Conservation (phyloP, 768 basidiomycete genomes). For the Russula foetens region DNA sequence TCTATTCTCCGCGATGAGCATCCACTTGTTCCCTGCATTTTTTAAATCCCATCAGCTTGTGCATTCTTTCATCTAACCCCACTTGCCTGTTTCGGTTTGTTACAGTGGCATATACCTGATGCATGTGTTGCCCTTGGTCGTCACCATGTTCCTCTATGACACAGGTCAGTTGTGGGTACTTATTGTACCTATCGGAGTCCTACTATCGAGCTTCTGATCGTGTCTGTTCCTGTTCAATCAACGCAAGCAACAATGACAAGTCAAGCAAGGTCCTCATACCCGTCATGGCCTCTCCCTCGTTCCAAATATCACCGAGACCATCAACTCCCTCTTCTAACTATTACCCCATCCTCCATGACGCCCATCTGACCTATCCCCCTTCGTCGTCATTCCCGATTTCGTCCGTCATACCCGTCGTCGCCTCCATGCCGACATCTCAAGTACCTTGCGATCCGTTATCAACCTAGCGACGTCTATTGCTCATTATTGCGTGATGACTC, state of each 20-base stretch:
- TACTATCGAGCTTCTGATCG: neutral
- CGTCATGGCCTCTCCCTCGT: neutral
- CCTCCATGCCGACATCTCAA: neutral
- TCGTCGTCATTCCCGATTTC: neutral
- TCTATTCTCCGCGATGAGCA: neutral
- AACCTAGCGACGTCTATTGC: neutral
- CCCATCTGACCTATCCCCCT: neutral
- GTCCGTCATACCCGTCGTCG: neutral
- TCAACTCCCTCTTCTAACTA: neutral
- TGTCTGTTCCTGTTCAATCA: neutral
- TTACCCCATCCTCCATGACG: neutral
- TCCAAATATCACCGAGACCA: neutral
- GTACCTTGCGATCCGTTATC: neutral
- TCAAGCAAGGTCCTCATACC: neutral
- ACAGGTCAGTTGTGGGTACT: neutral
- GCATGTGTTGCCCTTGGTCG: neutral
- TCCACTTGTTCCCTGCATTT: neutral
- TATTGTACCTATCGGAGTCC: neutral
- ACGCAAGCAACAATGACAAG: too few species aligned
- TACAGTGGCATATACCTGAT: neutral
- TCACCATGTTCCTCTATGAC: neutral
- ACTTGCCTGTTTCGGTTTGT: neutral
- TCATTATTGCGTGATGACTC: conserved; percentile 18
- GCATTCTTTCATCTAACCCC: neutral
- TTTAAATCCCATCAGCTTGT: neutral